Base-by-base conservation (phyloP, 2,329 filamentous ascomycete species). In the Colletotrichum sp. region DNA sequence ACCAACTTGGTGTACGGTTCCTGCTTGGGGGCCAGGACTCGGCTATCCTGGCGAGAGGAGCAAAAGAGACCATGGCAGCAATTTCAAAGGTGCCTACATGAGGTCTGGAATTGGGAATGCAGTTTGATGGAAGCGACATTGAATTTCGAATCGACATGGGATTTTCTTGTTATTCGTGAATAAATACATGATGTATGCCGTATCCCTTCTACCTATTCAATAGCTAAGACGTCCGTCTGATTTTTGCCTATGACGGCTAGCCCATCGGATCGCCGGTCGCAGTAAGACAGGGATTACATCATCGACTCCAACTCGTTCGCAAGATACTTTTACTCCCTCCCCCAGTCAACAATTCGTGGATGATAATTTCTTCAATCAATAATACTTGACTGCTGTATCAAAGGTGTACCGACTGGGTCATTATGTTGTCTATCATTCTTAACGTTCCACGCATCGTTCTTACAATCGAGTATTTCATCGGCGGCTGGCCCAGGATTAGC, bases 11-110 rank as follows among this genome's bases (percentile, higher is more conserved):
- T 2, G 77, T 78, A 6, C 69, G 76, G 6, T 79, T 78, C 30
- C 64, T 80, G 8, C 71, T 79, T 12, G 68, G 76, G 16, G 78
- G 77, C 13, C 78, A 79, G 44, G 78, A 80, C 52, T 79, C 77
- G 16, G 78, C 76, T 3, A 69, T 78, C 26, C 10, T 71, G 9
- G 72, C 59, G 9, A 57, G 24, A 7, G 71, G 71, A 7, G 66
- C 66, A 24, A 49, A 70, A 9, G 66, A 52, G 34, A 64, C 66
- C 7, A 70, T 70, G 57, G 13, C 57, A 18, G 65, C 65, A 8
- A 69, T 69, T 26, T 69, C 52, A 0, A 36, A 69, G n/a, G 66
- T 69, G 15, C 52, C 52, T 8, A 8, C 30, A 9, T 69, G 3
- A 39, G n/a, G 8, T 52, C 44, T 52, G 3, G n/a, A 2, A 52